phyloP scores from a whole-genome alignment of 306 rosid genomes.

The Sicyos edulis region DNA sequence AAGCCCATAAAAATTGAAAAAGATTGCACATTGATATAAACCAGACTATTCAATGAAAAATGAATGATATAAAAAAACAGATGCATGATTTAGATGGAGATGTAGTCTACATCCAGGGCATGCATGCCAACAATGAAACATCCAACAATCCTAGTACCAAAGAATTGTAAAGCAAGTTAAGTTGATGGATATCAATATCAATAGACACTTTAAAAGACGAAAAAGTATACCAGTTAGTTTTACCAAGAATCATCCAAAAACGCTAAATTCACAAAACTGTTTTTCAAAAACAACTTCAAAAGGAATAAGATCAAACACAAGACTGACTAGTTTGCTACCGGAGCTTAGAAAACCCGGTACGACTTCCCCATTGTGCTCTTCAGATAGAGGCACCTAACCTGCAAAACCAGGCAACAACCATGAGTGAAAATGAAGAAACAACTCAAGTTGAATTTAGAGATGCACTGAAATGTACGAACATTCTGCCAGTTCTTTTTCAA shows the following conservation, averaged over 20 bases:
- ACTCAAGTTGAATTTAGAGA: neutral
- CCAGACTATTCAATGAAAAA: too few relatives aligned
- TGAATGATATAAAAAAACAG: too few relatives aligned
- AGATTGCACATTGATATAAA: too few relatives aligned
- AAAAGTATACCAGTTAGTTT: neutral
- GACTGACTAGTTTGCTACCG: neutral
- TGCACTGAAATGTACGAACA: conserved; percentile 31
- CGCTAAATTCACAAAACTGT: conserved; percentile 17
- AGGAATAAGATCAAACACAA: too few relatives aligned
- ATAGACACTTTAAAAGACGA: neutral
- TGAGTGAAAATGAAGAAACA: neutral
- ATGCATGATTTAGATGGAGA: too few relatives aligned
- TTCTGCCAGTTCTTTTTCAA: conserved; percentile 89
- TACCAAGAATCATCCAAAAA: conserved; percentile 1
- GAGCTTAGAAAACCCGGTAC: conserved; percentile 25
- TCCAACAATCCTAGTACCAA: too few relatives aligned
- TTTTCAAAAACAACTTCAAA: neutral
- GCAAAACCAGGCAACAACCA: neutral
- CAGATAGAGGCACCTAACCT: conserved; percentile 35
- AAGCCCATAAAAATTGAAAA: too few relatives aligned
- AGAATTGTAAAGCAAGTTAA: neutral
- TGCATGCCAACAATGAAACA: too few relatives aligned
- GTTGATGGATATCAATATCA: neutral
- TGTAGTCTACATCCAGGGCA: too few relatives aligned
- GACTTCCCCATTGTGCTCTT: conserved; percentile 43